Percentiles rank a stretch among this genome's conserved stretches.
Evolutionary conservation across 768 basidiomycete species (phyloP).

Genomic region (Agrocybe chaxingu): DNA sequence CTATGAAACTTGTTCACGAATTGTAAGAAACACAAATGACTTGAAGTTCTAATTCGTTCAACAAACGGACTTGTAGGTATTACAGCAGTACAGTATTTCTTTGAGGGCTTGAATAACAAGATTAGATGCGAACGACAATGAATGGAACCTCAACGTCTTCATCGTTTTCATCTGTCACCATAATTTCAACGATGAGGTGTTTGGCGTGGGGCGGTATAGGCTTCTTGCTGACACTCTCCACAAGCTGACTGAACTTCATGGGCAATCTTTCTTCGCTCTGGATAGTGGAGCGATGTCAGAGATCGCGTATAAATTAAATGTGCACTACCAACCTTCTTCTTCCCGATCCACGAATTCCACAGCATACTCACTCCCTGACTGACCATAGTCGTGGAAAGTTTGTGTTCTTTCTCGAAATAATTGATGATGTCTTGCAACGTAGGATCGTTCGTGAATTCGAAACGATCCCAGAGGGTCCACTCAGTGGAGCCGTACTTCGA

Average conservation of each 20-base stretch:
- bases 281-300: neutral
- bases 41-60: neutral
- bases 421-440: conserved; percentile 81
- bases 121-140: conserved; percentile 67
- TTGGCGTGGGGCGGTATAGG: conserved; percentile 80
- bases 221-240: conserved; percentile 94
- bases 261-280: conserved; percentile 85
- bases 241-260: conserved; percentile 88
- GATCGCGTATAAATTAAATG: neutral
- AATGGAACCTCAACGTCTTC: conserved; percentile 97
- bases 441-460: conserved; percentile 88
- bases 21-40: conserved; percentile 1
- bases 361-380: conserved; percentile 97
- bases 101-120: neutral
- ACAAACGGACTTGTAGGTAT: conserved; percentile 1
- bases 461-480: conserved; percentile 98
- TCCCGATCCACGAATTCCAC: conserved; percentile 91
- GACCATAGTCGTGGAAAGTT: conserved; percentile 90
- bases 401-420: conserved; percentile 83
- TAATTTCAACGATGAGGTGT: conserved; percentile 88
- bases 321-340: conserved; percentile 74
- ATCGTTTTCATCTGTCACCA: conserved; percentile 87
- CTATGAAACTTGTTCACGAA: neutral
- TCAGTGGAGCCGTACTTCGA: conserved; percentile 84
- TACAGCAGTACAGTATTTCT: conserved; percentile 3